Conservation (phyloP, 257 asterid genomes). For the Fraxinus quadrangulata region DNA sequence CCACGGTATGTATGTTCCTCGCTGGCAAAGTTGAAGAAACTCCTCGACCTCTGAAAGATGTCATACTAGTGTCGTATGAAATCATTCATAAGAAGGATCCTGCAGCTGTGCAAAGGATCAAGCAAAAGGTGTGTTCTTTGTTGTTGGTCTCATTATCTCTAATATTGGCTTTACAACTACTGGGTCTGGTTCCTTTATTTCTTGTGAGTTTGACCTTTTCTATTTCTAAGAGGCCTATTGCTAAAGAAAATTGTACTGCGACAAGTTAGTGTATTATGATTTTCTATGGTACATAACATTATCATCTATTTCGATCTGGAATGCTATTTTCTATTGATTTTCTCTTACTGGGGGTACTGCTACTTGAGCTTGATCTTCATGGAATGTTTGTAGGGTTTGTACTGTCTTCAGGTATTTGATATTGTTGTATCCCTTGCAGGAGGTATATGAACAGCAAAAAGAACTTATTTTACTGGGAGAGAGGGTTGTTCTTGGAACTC, state of each 20-base stretch:
- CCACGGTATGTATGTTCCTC: slow-evolving; percentile 95
- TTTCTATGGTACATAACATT: not conserved
- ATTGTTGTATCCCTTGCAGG: slow-evolving; percentile 51
- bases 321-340: not conserved
- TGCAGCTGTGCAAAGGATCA: slow-evolving; percentile 76
- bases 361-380: not conserved
- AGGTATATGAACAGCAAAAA: slow-evolving; percentile 88
- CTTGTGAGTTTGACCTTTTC: not conserved
- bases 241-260: slow-evolving; percentile 5
- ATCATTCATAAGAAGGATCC: slow-evolving; percentile 80
- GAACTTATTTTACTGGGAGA: slow-evolving; percentile 81
- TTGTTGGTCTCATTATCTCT: slow-evolving; percentile 15
- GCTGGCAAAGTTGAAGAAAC: slow-evolving; percentile 99
- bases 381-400: not conserved
- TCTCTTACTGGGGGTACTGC: not conserved
- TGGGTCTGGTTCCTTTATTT: slow-evolving; percentile 15
- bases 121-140: slow-evolving; percentile 67
- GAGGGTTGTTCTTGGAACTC: slow-evolving; percentile 94
- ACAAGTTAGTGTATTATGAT: not conserved
- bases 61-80: slow-evolving; percentile 86
- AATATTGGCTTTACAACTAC: slow-evolving; percentile 3
- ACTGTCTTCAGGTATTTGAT: slow-evolving; percentile 21
- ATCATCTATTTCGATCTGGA: not conserved
- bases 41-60: slow-evolving; percentile 93
- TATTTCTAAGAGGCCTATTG: not conserved